Evolutionary conservation across 306 rosid genomes (phyloP), one percentile per base, ranked within the genome.

Genomic region (Hippophae gyantsensis): DNA sequence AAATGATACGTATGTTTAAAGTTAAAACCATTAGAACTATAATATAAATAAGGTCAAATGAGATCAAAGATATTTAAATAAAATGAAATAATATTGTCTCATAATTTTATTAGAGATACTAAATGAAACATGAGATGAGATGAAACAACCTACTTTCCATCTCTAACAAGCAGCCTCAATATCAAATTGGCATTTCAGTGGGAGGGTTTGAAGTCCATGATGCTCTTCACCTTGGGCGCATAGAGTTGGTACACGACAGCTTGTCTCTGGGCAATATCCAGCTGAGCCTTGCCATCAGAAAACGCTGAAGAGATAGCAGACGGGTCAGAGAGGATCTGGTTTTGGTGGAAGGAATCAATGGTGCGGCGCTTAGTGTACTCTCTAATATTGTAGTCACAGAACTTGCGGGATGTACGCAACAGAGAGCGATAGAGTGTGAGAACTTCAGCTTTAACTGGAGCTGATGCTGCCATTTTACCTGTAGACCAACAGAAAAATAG

Each of bases 161-260:
- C 18, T 18, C 18, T 18, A 27, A 27, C 38, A 47, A 47, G 50
- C 13, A 9, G 50, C 1, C 7, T 13, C 50, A 2, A 47, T 47
- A 47, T 47, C 50, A 9, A 1, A 13, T 48, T 3, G 13, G n/a
- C 43, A 2, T 49, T 57, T 32, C 11, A 26, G 10, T 1, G 8
- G 13, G 6, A 8, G 18, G 42, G 54, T 40, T 68, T 46, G 60
- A 78, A 23, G 43, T 89, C 97, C 95, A 86, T 84, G 74, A 89
- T 63, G 65, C 84, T 86, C 76, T 57, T 80, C 70, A 74, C 69
- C 9, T 57, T 46, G 18, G 93, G 84, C n/a, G 81, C 75, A 56
- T 86, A 82, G 48, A 89, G 87, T 38, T 86, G 79, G 72, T 80
- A 82, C 0, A 86, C 79, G 9, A 82, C 32, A 4, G 83, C 75